Evolutionary conservation across 1,284 basidiomycete genomes (phyloP).

Genomic region (Kwoniella shivajii): DNA sequence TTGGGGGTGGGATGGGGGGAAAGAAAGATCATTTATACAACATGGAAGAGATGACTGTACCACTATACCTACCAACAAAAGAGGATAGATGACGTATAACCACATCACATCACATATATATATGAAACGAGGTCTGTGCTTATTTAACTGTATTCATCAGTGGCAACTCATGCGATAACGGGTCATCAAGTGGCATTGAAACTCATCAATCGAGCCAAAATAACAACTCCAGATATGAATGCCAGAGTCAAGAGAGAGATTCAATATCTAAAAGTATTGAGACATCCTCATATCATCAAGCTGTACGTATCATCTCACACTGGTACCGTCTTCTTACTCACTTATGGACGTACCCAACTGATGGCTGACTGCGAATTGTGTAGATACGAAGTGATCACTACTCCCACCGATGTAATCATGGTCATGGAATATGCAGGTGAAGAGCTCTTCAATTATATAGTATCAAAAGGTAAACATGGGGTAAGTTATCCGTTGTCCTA

Average conservation of each 20-base stretch:
- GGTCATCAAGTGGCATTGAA: conserved; percentile 97
- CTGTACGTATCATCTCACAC: conserved; percentile 61
- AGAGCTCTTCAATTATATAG: conserved; percentile 95
- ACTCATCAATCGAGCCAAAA: conserved; percentile 92
- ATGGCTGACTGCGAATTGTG: not conserved
- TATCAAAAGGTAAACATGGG: conserved; percentile 67
- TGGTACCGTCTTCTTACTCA: not conserved
- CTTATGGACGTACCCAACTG: not conserved
- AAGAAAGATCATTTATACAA: not conserved
- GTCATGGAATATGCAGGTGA: conserved; percentile 91
- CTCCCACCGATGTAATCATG: conserved; percentile 90
- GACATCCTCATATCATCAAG: conserved; percentile 95
- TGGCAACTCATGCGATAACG: conserved; percentile 90
- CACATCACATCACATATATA: too few relatives aligned
- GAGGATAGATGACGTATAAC: too few relatives aligned
- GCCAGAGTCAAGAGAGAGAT: conserved; percentile 92
- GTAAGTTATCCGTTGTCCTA: conserved; percentile 25
- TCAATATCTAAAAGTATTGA: conserved; percentile 86
- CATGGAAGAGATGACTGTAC: not conserved
- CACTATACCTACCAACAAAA: too few relatives aligned
- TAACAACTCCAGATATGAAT: conserved; percentile 87
- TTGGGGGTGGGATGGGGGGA: not conserved
- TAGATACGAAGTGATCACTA: conserved; percentile 94
- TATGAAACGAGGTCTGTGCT: too few relatives aligned
- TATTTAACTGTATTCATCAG: too few relatives aligned